A percentile compares a stretch with the other conserved stretches of the same genome.
Conservation (phyloP, 2,329 filamentous ascomycete genomes). For the Blastomyces percursus region DNA sequence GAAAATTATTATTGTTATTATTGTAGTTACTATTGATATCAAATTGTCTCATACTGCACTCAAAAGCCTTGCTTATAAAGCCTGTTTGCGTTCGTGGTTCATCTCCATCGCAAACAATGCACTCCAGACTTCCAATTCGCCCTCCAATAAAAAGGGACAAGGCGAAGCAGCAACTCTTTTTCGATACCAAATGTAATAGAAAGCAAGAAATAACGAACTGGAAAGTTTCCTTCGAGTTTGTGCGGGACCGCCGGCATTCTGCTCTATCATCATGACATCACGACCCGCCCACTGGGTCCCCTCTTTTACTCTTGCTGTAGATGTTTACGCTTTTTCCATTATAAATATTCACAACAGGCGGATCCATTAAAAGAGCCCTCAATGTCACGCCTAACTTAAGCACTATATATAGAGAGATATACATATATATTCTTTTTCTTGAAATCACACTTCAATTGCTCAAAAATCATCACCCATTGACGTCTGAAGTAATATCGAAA, state of each 20-base stretch:
- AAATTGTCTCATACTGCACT: too few species aligned
- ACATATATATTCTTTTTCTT: too few species aligned
- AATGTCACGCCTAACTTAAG: too few species aligned
- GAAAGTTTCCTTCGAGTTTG: not conserved
- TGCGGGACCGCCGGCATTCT: not conserved
- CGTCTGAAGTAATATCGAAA: not conserved
- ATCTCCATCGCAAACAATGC: too few species aligned
- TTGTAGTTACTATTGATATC: too few species aligned
- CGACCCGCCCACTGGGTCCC: not conserved
- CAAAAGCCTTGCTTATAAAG: too few species aligned
- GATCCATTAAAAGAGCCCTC: too few species aligned
- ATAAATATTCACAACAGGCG: too few species aligned
- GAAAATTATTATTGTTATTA: too few species aligned
- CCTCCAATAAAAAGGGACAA: not conserved
- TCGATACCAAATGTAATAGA: not conserved
- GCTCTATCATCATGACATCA: conserved; percentile 1
- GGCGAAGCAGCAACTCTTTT: not conserved
- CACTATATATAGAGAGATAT: too few species aligned
- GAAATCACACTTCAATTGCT: not conserved
- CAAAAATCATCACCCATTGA: not conserved
- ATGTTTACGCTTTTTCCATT: not conserved
- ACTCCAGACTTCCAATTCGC: too few species aligned
- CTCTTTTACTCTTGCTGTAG: not conserved
- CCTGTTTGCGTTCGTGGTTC: too few species aligned
- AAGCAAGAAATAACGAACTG: not conserved